Conservation (phyloP, 768 basidiomycete species). For the Kondoa malvinella region DNA sequence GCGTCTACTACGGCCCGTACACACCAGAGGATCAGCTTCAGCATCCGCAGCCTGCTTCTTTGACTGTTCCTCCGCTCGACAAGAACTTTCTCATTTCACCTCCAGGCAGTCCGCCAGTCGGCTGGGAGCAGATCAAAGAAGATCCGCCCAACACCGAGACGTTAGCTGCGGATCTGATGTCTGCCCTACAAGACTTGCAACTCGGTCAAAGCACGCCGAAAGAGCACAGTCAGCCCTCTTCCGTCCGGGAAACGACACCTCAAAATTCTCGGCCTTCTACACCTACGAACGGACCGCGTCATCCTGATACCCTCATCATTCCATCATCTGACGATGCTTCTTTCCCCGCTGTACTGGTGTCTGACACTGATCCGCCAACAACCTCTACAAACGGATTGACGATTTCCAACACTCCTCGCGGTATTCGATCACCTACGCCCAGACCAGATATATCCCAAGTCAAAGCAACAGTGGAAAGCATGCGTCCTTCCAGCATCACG, state of each 20-base stretch:
- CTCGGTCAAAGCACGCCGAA: conserved; percentile 22
- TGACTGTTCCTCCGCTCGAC: conserved; percentile 60
- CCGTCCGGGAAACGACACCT: conserved; percentile 21
- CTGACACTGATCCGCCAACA: conserved; percentile 13
- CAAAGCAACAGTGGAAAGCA: conserved; percentile 32
- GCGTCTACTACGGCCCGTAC: conserved; percentile 28
- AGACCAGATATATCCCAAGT: conserved; percentile 26
- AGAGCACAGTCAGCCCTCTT: conserved; percentile 19
- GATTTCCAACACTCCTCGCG: conserved; percentile 15
- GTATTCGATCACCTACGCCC: conserved; percentile 14
- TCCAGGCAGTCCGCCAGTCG: conserved; percentile 89
- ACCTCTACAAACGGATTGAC: neutral
- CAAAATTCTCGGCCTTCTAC: conserved; percentile 17
- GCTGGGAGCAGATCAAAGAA: conserved; percentile 82
- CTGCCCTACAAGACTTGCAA: conserved; percentile 57
- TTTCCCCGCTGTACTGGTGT: conserved; percentile 25
- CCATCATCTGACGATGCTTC: conserved; percentile 12
- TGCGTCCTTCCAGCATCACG: conserved; percentile 23
- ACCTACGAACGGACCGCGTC: conserved; percentile 13
- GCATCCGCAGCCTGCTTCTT: conserved; percentile 35
- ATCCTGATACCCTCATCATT: conserved; percentile 15
- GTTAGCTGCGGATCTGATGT: conserved; percentile 71
- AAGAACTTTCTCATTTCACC: conserved; percentile 97
- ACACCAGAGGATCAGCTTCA: conserved; percentile 28
- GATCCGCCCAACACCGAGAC: conserved; percentile 72